Percentiles rank a stretch among this genome's conserved stretches.
Evolutionary conservation across 2,329 filamentous ascomycete genomes (phyloP).

Genomic region (Colletotrichum sp.): DNA sequence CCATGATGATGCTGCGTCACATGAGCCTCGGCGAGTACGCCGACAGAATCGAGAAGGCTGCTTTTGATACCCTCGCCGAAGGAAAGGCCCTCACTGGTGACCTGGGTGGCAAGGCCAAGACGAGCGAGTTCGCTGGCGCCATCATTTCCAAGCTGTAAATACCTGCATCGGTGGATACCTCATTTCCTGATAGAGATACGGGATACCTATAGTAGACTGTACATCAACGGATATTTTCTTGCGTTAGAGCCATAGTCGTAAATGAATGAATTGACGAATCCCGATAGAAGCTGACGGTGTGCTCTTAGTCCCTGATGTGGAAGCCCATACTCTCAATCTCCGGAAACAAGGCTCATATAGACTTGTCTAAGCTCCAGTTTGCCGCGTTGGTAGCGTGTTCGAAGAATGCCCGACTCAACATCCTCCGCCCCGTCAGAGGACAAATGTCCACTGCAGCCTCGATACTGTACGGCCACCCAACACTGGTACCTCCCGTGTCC

Average conservation of each 20-base stretch:
- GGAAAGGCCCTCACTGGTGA: constrained; percentile 97
- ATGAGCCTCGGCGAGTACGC: constrained; percentile 91
- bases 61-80: constrained; percentile 93
- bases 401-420: constrained; percentile 6
- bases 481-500: constrained; percentile 5
- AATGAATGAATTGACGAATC: constrained; percentile 20
- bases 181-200: not conserved
- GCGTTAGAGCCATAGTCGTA: constrained; percentile 18
- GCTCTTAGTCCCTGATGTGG: not conserved
- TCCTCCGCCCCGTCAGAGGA: not conserved
- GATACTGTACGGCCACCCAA: constrained; percentile 11
- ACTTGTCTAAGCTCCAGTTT: constrained; percentile 15
- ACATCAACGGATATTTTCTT: constrained; percentile 20
- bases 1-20: constrained; percentile 99
- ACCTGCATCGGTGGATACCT: constrained; percentile 41
- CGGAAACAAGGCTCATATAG: not conserved
- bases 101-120: constrained; percentile 95
- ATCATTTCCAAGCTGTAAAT: constrained; percentile 76
- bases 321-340: constrained; percentile 11
- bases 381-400: constrained; percentile 6
- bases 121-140: constrained; percentile 88
- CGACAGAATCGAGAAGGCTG: constrained; percentile 87
- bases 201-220: constrained; percentile 22
- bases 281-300: not conserved
- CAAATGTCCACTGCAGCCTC: constrained; percentile 10